A percentile compares a stretch with the other conserved stretches of the same genome.
These are phyloP conservation scores for Colletotrichum sp. DNA, from an alignment of 2,329 filamentous ascomycete genomes.

Conservation along the genomic window DNA sequence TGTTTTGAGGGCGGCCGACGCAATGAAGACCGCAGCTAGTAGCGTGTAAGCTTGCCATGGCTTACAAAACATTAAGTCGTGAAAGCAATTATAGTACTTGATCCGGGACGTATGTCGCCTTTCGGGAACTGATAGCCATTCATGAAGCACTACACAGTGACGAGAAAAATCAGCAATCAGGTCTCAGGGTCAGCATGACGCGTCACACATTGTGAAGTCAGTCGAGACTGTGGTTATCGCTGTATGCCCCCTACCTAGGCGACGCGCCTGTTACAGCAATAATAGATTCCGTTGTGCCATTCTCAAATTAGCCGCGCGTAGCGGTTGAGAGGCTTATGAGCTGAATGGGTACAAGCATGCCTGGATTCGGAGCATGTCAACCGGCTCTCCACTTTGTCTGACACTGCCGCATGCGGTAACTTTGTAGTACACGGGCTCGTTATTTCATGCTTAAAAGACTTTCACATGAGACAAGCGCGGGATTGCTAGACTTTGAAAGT, in stretches of 20 bases:
- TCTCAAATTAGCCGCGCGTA: background rate
- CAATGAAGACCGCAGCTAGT: too few species aligned
- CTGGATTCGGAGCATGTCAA: background rate
- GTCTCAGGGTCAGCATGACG: background rate
- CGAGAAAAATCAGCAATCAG: background rate
- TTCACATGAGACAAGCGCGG: background rate
- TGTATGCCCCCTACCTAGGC: accelerated
- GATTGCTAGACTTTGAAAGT: background rate
- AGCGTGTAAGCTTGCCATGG: too few species aligned
- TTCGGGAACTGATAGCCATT: too few species aligned
- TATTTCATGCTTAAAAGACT: background rate
- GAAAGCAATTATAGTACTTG: background rate
- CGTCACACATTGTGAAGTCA: accelerated
- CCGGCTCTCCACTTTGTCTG: background rate
- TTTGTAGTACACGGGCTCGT: background rate
- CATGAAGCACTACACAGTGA: too few species aligned
- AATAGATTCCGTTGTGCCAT: accelerated
- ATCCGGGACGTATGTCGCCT: too few species aligned
- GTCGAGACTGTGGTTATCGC: background rate
- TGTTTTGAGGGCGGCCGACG: too few species aligned
- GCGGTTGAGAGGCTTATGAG: background rate
- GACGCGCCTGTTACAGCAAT: background rate
- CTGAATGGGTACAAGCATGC: background rate
- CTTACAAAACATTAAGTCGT: too few species aligned
- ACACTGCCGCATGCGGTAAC: background rate